Evolutionary conservation across 148 eudicot genomes (phyloP), one percentile per base, ranked within the genome.

Genomic region (Rhododendron williamsianum): DNA sequence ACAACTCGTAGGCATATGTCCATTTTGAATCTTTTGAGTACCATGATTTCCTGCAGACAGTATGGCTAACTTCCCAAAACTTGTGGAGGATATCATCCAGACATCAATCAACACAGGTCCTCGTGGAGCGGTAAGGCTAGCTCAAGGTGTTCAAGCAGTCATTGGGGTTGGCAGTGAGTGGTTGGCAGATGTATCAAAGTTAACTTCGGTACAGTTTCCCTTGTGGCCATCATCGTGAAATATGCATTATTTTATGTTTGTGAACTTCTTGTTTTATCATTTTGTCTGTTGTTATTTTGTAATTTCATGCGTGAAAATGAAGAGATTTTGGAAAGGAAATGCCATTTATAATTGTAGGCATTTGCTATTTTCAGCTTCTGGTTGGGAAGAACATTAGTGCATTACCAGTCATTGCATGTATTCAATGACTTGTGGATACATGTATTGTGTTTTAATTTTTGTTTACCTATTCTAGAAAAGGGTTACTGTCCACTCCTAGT

Each of bases 131-230:
- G 76, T 93, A 73, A 90, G 99, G 82, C 88, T 96, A 78, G 96
- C 94, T 89, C 99, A 96, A 88, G 99, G 99, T 35, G 90, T 96
- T 85, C 99, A 94, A 91, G 99, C 99, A 86, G 94, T 96, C 81
- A 86, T 93, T 76, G 98, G 98, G n/a, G 98, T 96, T 79, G 96
- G 99, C 82, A 89, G 93, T 46, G 99, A 96, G 93, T 96, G 99
- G 99, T 91, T 95, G 82, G 80, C 92, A 65, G 99, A 96, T 90
- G 91, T 88, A 30, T 95, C 99, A 12, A 94, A 93, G 98, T 98
- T 93, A 90, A 69, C 36, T 36, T n/a, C 84, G 54, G n/a, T 36
- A 79, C 41, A 21, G 56, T 12, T 67, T 80, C n/a, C 12, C 7
- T 49, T 41, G 3, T 76, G 84, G 71, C 78, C 30, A 54, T 85